Base-by-base conservation (phyloP, 495 filamentous ascomycete species). In the Aspergillus asperescens region DNA sequence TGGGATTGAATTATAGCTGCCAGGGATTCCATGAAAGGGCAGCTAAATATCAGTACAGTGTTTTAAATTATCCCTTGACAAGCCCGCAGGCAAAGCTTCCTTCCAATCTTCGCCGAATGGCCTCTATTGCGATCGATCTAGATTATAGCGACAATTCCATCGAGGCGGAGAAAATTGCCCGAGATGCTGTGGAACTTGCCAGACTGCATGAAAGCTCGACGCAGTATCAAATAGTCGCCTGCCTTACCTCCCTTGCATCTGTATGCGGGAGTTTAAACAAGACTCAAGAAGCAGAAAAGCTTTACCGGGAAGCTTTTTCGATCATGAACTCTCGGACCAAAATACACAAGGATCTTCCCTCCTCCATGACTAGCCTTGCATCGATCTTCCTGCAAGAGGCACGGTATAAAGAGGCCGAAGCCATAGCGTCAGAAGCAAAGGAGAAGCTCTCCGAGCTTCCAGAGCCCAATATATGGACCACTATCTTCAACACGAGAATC, bases 161-260 rank as follows among this genome's bases (percentile, higher is more conserved):
- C 15, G 35, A 38, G 35, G 35, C 35, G 4, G 35, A 38, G 35
- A 19, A 38, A 9, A 9, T 38, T 1, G 35, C n/a, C 16, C 35
- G 35, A 9, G 35, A 38, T 9, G 35, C 35, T 3, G 35, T 38
- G 15, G 35, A 15, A 3, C 35, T 38, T 5, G 7, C 9, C 15
- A 38, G 35, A 38, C n/a, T 38, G n/a, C 35, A 38, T 9, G 35
- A 38, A 38, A 38, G 9, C 4, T 6, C 15, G 3, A 38, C n/a
- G 22, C 54, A 57, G 42, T 51, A 57, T 53, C 54, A 55, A 10
- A 32, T 50, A 12, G 15, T 41, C 12, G 9, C 35, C 15, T 4
- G 7, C 9, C 15, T 38, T 6, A 19, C 15, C 7, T 38, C 13
- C 2, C 13, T 27, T 5, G 24, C 42, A 12, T 29, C 4, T 12